Evolutionary conservation across 371 early-diverging fungal species (phyloP).

Genomic region (Rhizopus stolonifer): DNA sequence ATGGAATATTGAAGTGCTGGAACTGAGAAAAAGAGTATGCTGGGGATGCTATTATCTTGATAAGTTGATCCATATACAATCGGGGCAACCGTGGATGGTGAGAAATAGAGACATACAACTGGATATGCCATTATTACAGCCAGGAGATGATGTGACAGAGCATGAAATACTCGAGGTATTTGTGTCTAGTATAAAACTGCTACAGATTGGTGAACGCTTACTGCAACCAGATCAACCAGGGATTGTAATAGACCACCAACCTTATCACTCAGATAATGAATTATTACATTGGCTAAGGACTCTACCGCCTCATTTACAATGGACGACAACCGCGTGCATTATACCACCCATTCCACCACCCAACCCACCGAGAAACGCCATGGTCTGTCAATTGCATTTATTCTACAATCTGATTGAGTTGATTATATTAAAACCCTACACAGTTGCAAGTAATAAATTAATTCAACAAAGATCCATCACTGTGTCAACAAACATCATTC

Average conservation of each 20-base stretch:
- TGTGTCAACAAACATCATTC: constrained; percentile 20
- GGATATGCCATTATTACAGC: constrained; percentile 32
- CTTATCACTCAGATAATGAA: constrained; percentile 15
- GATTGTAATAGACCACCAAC: constrained; percentile 18
- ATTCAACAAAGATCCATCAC: constrained; percentile 21
- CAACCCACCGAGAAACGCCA: constrained; percentile 15
- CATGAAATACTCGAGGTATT: constrained; percentile 30
- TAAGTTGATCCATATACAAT: constrained; percentile 24
- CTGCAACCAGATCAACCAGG: constrained; percentile 19
- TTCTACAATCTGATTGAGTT: constrained; percentile 30
- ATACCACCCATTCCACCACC: constrained; percentile 6
- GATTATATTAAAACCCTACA: constrained; percentile 24
- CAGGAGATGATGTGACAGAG: constrained; percentile 30
- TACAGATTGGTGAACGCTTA: constrained; percentile 26
- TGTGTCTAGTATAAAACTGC: constrained; percentile 23
- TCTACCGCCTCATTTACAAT: constrained; percentile 29
- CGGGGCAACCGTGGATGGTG: constrained; percentile 28
- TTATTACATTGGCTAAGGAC: constrained; percentile 25
- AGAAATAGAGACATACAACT: constrained; percentile 24
- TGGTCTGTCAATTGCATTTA: constrained; percentile 26
- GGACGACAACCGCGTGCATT: constrained; percentile 19
- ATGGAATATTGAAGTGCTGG: constrained; percentile 11
- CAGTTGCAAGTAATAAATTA: constrained; percentile 14
- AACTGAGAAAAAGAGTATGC: constrained; percentile 26
- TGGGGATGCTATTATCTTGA: constrained; percentile 38